A percentile compares a stretch with the other conserved stretches of the same genome.
Conservation (phyloP, 352 stramenopile genomes). For the Pelagophyceae sp. region DNA sequence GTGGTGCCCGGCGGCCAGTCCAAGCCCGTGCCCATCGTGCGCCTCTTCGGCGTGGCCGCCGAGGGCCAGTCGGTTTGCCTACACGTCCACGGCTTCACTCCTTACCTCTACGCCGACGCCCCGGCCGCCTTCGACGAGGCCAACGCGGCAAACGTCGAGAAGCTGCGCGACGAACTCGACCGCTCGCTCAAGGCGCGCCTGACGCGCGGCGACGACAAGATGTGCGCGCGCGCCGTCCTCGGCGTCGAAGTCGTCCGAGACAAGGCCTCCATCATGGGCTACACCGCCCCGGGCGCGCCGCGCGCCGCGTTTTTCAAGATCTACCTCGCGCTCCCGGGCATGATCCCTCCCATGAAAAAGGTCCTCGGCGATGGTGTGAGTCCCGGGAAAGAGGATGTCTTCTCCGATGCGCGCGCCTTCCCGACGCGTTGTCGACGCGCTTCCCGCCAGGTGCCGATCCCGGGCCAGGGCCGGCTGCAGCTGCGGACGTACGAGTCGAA, state of each 20-base stretch:
- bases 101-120: slow-evolving; percentile 90
- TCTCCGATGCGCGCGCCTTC: slow-evolving; percentile 2
- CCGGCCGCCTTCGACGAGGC: slow-evolving; percentile 44
- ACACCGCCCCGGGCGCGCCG: slow-evolving; percentile 33
- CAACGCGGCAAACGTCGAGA: slow-evolving; percentile 38
- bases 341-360: slow-evolving; percentile 80
- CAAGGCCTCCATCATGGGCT: slow-evolving; percentile 58
- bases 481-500: slow-evolving; percentile 94
- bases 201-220: background rate
- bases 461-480: slow-evolving; percentile 27
- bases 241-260: slow-evolving; percentile 43
- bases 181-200: slow-evolving; percentile 33
- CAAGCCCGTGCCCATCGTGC: slow-evolving; percentile 67
- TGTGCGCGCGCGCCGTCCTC: slow-evolving; percentile 32
- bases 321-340: slow-evolving; percentile 82
- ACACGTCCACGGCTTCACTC: slow-evolving; percentile 93
- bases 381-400: slow-evolving; percentile 35
- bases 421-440: slow-evolving; percentile 20
- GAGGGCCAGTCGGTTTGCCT: slow-evolving; percentile 86
- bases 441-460: slow-evolving; percentile 30
- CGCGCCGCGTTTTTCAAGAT: slow-evolving; percentile 65
- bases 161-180: slow-evolving; percentile 44
- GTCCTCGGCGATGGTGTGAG: slow-evolving; percentile 76
- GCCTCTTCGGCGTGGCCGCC: slow-evolving; percentile 89
- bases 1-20: background rate